Evolutionary conservation across 352 stramenopile species (phyloP), one percentile per base, ranked within the genome.

Genomic region (Peronosclerospora sorghi): DNA sequence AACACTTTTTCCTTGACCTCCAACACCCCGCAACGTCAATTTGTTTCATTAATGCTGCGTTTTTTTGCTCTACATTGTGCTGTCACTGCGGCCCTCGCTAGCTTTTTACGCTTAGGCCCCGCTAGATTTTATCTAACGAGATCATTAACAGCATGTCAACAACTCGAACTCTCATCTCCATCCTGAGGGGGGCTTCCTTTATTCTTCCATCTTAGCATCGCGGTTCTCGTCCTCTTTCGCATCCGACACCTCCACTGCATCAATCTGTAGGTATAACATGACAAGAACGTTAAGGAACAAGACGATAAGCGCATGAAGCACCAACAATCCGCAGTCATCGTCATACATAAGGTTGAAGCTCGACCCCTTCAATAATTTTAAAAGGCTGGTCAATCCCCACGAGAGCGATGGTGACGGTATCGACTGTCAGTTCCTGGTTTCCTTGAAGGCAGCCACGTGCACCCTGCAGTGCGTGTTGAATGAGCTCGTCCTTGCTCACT

Each of bases 381-480:
- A 96, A 98, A 37, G 82, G 76, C 50, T 97, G 67, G 58, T 95
- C 81, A 45, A 93, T 81, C 32, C 93, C 94, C n/a, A 99, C 87
- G 56, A 98, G 68, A 1, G 82, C 86, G 55, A 99, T 79, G 38
- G 80, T 86, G 24, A 93, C 79, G 72, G 94, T 98, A 35, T 87
- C 88, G 27, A 72, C 72, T 30, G 87, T 97, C 37, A 99, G 72
- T 48, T 98, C 93, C 63, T 92, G 87, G 69, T 98, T 92, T 28
- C 88, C 90, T 48, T 92, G 81, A n/a, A 98, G 83, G 54, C 92
- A 98, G 54, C 94, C 95, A 24, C 93, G 86, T 48, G 98, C 75
- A 1, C 90, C 95, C 61, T 97, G 94, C 29, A 99, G 65, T 23
- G 93, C 95, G 73, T 99, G 96, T 62, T 98, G 95, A 56, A 98